A percentile compares a stretch with the other conserved stretches of the same genome.
Conservation (phyloP, 176 grass and related monocot genomes). For the Oryza nivara region DNA sequence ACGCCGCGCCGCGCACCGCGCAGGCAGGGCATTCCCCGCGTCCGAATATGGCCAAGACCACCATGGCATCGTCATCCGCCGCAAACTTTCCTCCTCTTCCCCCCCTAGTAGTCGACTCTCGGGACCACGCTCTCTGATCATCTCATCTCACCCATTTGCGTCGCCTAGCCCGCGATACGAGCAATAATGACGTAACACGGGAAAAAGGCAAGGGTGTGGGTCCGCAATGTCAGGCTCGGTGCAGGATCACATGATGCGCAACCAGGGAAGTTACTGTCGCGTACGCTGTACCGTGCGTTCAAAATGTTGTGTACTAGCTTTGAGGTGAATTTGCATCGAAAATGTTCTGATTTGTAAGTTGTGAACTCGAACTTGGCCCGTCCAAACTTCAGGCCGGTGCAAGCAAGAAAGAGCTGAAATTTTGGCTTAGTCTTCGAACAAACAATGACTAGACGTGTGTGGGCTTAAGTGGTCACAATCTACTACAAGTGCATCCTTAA, state of each 20-base stretch:
- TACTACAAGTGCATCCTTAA: not conserved
- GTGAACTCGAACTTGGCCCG: not conserved
- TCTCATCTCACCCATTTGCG: not conserved
- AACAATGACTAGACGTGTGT: not conserved
- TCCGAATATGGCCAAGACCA: not conserved
- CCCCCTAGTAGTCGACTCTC: not conserved
- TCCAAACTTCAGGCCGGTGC: not conserved
- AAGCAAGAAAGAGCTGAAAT: not conserved
- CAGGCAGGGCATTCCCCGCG: too few species aligned
- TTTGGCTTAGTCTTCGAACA: not conserved
- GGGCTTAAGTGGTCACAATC: not conserved
- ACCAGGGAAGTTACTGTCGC: not conserved
- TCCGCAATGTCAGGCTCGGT: not conserved
- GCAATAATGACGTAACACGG: not conserved
- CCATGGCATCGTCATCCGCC: not conserved
- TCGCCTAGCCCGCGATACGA: not conserved
- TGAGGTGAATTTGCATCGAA: not conserved
- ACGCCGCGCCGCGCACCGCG: not conserved
- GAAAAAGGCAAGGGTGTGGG: not conserved
- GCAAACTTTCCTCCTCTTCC: not conserved
- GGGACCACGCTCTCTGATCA: not conserved
- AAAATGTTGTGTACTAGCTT: not conserved
- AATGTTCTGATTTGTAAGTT: not conserved
- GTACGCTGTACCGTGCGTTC: not conserved
- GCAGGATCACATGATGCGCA: constrained; percentile 16